phyloP scores from a whole-genome alignment of 1,139 yeast species.

The Yamadazyma kanchanaburiensis region DNA sequence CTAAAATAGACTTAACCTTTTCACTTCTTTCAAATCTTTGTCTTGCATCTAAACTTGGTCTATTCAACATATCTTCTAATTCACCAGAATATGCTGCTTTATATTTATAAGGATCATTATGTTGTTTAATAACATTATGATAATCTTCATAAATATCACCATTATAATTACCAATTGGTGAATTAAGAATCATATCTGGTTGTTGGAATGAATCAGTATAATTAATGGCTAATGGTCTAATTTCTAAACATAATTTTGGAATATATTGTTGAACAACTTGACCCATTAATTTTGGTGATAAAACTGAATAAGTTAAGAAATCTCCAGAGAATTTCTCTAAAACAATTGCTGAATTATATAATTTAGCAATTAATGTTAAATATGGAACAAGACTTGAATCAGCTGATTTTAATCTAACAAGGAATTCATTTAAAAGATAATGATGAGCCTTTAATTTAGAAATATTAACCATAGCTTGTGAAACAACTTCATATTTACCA shows the following conservation, averaged over 20 bases:
- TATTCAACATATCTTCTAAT: constrained; percentile 50
- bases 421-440: constrained; percentile 47
- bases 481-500: constrained; percentile 53
- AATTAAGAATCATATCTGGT: constrained; percentile 79
- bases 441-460: constrained; percentile 64
- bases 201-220: constrained; percentile 88
- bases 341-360: constrained; percentile 69
- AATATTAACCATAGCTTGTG: constrained; percentile 50
- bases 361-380: constrained; percentile 29
- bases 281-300: constrained; percentile 44
- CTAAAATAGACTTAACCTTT: constrained; percentile 37
- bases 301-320: constrained; percentile 65
- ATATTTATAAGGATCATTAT: constrained; percentile 50
- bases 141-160: constrained; percentile 88
- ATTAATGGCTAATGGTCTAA: constrained; percentile 74
- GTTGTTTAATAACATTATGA: constrained; percentile 47
- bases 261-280: constrained; percentile 42
- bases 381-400: constrained; percentile 22
- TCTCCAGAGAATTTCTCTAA: constrained; percentile 71
- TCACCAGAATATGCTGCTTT: constrained; percentile 60
- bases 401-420: constrained; percentile 25
- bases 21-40: constrained; percentile 45
- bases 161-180: constrained; percentile 80
- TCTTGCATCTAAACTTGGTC: constrained; percentile 47
- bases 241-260: constrained; percentile 40